Conservation (phyloP, 2,329 filamentous ascomycete genomes). For the Fusarium ramigenum region DNA sequence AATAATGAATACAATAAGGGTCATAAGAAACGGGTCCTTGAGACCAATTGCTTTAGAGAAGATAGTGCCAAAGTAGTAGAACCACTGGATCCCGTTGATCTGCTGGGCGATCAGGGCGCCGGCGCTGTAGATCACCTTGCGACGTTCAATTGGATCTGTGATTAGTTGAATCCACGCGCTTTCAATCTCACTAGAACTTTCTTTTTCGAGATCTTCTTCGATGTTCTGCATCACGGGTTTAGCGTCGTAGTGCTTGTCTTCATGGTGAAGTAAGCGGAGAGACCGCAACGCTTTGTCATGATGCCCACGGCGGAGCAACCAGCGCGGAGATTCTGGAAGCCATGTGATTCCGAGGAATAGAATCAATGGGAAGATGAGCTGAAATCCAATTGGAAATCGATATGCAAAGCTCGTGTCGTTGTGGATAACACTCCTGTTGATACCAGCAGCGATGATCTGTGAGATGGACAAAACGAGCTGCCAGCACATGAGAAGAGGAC, state of each 20-base stretch:
- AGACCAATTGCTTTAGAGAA: conserved; percentile 55
- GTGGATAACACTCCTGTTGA: conserved; percentile 44
- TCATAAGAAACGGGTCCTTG: conserved; percentile 53
- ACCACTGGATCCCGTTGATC: conserved; percentile 60
- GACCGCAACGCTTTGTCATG: conserved; percentile 52
- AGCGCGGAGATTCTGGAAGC: conserved; percentile 44
- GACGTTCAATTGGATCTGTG: conserved; percentile 55
- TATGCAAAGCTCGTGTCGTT: conserved; percentile 46
- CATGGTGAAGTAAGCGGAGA: conserved; percentile 54
- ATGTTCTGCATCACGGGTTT: conserved; percentile 51
- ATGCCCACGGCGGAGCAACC: conserved; percentile 51
- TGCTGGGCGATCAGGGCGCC: conserved; percentile 58
- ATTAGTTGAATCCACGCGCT: conserved; percentile 53
- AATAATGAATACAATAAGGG: conserved; percentile 53
- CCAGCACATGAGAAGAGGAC: conserved; percentile 52
- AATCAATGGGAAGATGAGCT: conserved; percentile 41
- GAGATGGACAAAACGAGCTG: conserved; percentile 51
- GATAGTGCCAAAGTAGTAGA: conserved; percentile 55
- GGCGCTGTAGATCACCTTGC: conserved; percentile 56
- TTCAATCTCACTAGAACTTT: conserved; percentile 41
- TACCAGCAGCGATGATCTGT: conserved; percentile 49
- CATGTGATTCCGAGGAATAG: conserved; percentile 35
- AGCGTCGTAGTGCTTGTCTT: conserved; percentile 50
- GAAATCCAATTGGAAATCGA: conserved; percentile 47
- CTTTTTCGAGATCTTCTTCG: conserved; percentile 54